Percentiles rank a stretch among this genome's conserved stretches.
phyloP scores from a whole-genome alignment of 2,329 filamentous ascomycete genomes.

The Neurospora sp. region DNA sequence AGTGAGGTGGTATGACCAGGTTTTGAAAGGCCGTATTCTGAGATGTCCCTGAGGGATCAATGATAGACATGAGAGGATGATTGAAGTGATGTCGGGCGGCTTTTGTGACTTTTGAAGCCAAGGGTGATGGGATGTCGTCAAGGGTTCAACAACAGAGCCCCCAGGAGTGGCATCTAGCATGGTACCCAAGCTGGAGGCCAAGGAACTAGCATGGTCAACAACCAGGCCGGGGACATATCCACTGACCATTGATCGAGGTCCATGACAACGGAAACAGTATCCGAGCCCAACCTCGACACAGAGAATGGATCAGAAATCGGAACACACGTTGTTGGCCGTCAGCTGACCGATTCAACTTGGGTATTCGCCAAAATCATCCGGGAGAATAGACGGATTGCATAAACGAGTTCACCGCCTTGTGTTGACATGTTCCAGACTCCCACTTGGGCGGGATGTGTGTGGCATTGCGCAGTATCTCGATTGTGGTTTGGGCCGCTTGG shows the following conservation, averaged over 20 bases:
- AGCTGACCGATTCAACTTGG: constrained; percentile 4
- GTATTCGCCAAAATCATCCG: constrained; percentile 6
- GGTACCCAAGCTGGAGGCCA: neutral
- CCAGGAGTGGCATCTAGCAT: neutral
- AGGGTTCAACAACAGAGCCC: neutral
- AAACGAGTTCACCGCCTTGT: constrained; percentile 17
- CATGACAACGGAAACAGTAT: neutral
- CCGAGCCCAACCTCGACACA: neutral
- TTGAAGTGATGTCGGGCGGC: neutral
- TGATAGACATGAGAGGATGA: neutral
- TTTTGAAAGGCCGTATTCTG: neutral
- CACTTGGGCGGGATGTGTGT: neutral
- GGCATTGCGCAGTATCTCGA: neutral
- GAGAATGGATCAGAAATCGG: neutral
- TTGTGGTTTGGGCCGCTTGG: neutral
- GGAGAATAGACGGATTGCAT: constrained; percentile 14
- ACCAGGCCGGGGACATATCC: neutral
- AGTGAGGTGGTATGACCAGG: neutral
- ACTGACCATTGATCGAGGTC: neutral
- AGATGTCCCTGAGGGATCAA: neutral
- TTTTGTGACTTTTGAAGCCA: neutral
- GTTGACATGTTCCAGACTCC: neutral
- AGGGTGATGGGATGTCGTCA: neutral
- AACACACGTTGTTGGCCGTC: constrained; percentile 3
- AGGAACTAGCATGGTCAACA: neutral